These are phyloP conservation scores for Trametes sanguinea DNA, from an alignment of 768 basidiomycete species.

Conservation along the genomic window DNA sequence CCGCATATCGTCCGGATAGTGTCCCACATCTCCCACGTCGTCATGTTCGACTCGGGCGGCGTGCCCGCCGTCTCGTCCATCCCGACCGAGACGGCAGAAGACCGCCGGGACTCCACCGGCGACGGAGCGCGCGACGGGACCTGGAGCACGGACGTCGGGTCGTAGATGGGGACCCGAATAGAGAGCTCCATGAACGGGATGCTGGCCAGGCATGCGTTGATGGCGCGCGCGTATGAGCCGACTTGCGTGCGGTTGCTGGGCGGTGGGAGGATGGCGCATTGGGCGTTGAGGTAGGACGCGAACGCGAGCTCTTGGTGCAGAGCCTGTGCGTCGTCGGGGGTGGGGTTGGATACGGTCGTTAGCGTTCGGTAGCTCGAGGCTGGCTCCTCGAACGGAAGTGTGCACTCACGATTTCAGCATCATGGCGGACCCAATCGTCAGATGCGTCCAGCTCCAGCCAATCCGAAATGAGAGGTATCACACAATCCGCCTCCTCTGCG, in stretches of 20 bases:
- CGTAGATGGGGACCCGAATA: slow-evolving; percentile 81
- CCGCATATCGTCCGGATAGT: slow-evolving; percentile 87
- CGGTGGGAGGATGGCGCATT: slow-evolving; percentile 83
- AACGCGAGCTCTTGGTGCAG: slow-evolving; percentile 91
- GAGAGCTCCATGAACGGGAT: slow-evolving; percentile 78
- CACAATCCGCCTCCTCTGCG: slow-evolving; percentile 71
- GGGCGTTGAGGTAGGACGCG: slow-evolving; percentile 88
- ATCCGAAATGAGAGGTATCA: slow-evolving; percentile 81
- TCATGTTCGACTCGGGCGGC: slow-evolving; percentile 31
- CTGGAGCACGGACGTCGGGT: slow-evolving; percentile 59
- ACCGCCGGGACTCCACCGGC: slow-evolving; percentile 16
- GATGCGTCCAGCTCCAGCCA: slow-evolving; percentile 95
- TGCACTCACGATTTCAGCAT: slow-evolving; percentile 85
- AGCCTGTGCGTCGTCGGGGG: slow-evolving; percentile 51
- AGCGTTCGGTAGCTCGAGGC: too few relatives aligned
- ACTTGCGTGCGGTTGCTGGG: slow-evolving; percentile 82
- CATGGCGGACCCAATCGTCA: slow-evolving; percentile 93
- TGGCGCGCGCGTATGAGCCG: slow-evolving; percentile 90
- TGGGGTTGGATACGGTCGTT: too few relatives aligned
- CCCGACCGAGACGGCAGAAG: not conserved
- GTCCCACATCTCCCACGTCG: slow-evolving; percentile 99
- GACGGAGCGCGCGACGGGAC: slow-evolving; percentile 28
- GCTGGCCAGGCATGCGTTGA: slow-evolving; percentile 74
- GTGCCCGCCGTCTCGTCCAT: not conserved
- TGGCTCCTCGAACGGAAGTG: too few relatives aligned